Base-by-base conservation (phyloP, 2,329 filamentous ascomycete genomes). In the Sporothrix mexicana region DNA sequence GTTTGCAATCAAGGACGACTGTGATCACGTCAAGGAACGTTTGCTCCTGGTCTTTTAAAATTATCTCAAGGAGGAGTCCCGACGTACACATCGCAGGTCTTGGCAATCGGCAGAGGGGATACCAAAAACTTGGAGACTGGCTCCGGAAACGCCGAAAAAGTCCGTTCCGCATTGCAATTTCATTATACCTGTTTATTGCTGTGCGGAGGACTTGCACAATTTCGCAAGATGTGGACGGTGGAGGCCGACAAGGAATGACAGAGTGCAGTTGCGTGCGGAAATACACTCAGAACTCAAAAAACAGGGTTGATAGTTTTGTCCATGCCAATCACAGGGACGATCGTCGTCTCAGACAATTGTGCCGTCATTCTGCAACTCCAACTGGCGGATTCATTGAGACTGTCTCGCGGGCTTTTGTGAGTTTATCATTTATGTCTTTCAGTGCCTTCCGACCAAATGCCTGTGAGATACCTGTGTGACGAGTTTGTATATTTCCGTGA, bases 141-240 rank as follows among this genome's bases (percentile, higher is more conserved):
- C 61, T n/a, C 61, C 61, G 61, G 61, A 3, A 6, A 47, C 41
- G 61, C 61, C 61, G 61, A 64, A 15, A 20, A 20, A 36, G 30
- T 6, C 30, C 41, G 41, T 36, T 66, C 61, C 41, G 61, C 41
- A 66, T 66, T 23, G 20, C 51, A 15, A 66, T 66, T 2, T 64
- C 59, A 25, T 20, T 15, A 53, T 53, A 53, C 51, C 12, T 53
- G 51, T 23, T 51, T 57, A 20, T 55, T 25, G 12, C 8, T 10
- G 13, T 36, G 13, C 12, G 15, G 30, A 57, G n/a, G 9, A 57
- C 30, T 36, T 36, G 30, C 25, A 57, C 15, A 36, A n/a, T 43
- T 17, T 62, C 59, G 17, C 36, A 23, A 45, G 61, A 15, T 66
- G 20, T 43, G n/a, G 36, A 23, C 13, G 41, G 61, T 47, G 10